Evolutionary conservation across 2,329 filamentous ascomycete species (phyloP).

Genomic region (Trichothecium roseum): DNA sequence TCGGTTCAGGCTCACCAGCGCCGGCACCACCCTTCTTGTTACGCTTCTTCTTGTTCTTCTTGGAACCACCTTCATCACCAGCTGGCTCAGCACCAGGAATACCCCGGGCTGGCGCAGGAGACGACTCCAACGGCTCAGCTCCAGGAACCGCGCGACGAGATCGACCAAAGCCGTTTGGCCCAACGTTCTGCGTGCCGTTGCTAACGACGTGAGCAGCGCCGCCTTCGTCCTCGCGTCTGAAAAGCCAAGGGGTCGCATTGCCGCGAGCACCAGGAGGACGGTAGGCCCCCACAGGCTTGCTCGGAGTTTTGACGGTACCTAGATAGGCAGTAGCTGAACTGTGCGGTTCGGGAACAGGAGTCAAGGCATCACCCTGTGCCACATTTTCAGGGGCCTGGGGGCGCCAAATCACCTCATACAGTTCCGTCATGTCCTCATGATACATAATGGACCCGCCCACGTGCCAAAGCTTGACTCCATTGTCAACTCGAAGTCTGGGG

Average conservation of each 20-base stretch:
- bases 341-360: slow-evolving; percentile 67
- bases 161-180: slow-evolving; percentile 71
- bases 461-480: slow-evolving; percentile 93
- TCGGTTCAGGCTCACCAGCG: slow-evolving; percentile 29
- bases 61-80: slow-evolving; percentile 61
- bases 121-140: slow-evolving; percentile 60
- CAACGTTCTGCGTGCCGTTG: slow-evolving; percentile 63
- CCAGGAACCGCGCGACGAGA: slow-evolving; percentile 74
- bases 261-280: slow-evolving; percentile 89
- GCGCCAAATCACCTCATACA: slow-evolving; percentile 86
- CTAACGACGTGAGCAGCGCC: slow-evolving; percentile 75
- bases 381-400: slow-evolving; percentile 57
- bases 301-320: slow-evolving; percentile 81
- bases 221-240: slow-evolving; percentile 96
- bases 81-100: slow-evolving; percentile 52
- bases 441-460: slow-evolving; percentile 84
- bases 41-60: slow-evolving; percentile 98
- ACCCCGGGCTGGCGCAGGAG: slow-evolving; percentile 58
- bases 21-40: slow-evolving; percentile 80
- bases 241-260: slow-evolving; percentile 78
- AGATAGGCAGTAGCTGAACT: slow-evolving; percentile 73
- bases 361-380: slow-evolving; percentile 58
- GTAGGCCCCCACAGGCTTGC: slow-evolving; percentile 95
- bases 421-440: slow-evolving; percentile 85
- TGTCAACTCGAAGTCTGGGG: slow-evolving; percentile 89